These are phyloP conservation scores for Salvia sclarea DNA, from an alignment of 305 asterid species.

Conservation along the genomic window DNA sequence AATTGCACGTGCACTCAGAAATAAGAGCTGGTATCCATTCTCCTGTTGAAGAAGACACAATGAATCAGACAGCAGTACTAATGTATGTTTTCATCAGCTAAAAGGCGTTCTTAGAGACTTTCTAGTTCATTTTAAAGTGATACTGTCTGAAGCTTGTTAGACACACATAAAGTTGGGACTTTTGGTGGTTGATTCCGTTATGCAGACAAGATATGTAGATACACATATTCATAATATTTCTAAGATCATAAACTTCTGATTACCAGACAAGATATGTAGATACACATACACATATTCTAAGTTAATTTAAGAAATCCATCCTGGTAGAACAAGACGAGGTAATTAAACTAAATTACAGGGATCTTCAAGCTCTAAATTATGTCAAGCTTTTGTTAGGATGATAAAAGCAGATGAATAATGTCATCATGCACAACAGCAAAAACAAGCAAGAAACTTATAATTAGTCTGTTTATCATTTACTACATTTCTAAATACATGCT, in stretches of 20 bases:
- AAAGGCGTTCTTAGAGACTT: not conserved
- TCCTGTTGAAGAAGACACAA: slow-evolving; percentile 52
- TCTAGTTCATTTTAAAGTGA: not conserved
- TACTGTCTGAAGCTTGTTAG: not conserved
- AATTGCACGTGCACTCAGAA: slow-evolving; percentile 91
- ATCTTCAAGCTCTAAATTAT: not conserved
- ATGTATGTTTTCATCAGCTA: not conserved
- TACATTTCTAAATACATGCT: not conserved
- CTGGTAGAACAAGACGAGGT: not conserved
- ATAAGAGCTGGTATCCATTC: slow-evolving; percentile 89
- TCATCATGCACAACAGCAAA: not conserved
- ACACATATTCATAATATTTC: not conserved
- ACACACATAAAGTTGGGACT: not conserved
- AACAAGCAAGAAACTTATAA: slow-evolving; percentile 9
- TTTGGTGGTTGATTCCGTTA: not conserved
- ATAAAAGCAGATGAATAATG: not conserved
- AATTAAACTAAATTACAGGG: not conserved
- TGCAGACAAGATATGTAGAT: not conserved
- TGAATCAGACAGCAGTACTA: slow-evolving; percentile 6
- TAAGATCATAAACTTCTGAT: not conserved
- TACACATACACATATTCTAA: too few species aligned
- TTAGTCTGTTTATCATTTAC: not conserved
- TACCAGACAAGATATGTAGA: too few species aligned
- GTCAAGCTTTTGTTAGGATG: not conserved
- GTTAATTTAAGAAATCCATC: not conserved